Conservation (phyloP, 202 grass and related monocot genomes). For the Panicum virgatum region DNA sequence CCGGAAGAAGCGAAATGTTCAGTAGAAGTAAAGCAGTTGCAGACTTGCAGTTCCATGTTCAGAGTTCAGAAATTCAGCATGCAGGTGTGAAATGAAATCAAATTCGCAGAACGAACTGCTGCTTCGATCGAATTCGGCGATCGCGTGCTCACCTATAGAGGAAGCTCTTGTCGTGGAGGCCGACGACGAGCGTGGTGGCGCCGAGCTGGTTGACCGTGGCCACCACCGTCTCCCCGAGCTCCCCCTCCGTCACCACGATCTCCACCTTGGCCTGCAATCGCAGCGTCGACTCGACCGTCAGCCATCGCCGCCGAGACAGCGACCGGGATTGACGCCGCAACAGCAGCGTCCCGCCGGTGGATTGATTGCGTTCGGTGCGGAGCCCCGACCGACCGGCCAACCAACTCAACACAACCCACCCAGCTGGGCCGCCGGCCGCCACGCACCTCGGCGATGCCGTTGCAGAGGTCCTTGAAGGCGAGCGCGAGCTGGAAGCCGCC, state of each 20-base stretch:
- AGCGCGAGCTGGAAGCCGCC: constrained; percentile 89
- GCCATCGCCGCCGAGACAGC: background rate
- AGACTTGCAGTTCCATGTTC: background rate
- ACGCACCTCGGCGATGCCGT: constrained; percentile 84
- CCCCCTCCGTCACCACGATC: constrained; percentile 88
- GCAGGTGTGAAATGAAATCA: background rate
- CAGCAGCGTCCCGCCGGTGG: background rate
- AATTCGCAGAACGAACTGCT: background rate
- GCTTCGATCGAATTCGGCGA: background rate
- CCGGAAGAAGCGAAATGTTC: constrained; percentile 26
- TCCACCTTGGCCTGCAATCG: constrained; percentile 76
- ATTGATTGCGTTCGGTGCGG: background rate
- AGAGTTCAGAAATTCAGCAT: background rate
- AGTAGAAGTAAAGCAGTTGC: background rate
- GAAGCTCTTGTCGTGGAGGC: constrained; percentile 88
- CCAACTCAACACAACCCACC: background rate
- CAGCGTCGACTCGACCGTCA: background rate
- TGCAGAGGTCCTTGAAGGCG: constrained; percentile 93
- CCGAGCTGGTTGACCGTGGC: constrained; percentile 57
- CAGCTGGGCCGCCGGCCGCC: too few relatives aligned
- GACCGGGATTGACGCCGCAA: background rate
- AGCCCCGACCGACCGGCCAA: background rate
- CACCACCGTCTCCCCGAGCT: constrained; percentile 59
- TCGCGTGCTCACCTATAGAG: constrained; percentile 48
- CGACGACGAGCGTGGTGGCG: constrained; percentile 82